Evolutionary conservation across 768 basidiomycete genomes (phyloP).

Genomic region (Lentinula aciculospora): DNA sequence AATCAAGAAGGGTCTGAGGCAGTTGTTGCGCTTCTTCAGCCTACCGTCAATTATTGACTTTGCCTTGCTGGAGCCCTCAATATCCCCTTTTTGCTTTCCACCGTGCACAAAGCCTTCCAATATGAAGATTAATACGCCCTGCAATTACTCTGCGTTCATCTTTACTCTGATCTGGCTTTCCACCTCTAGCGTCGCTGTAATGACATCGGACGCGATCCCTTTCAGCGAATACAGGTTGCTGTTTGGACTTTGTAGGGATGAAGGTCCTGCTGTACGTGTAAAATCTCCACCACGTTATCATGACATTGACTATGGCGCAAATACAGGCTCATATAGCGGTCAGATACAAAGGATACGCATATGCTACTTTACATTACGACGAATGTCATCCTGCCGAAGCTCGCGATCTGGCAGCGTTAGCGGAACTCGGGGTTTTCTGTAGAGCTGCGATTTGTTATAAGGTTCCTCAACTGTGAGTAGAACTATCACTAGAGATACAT

Average conservation of each 20-base stretch:
- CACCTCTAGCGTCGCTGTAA: conserved; percentile 63
- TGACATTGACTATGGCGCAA: too few species aligned
- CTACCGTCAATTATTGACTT: too few species aligned
- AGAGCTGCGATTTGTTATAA: not conserved
- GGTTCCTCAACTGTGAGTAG: not conserved
- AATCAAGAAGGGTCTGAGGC: too few species aligned
- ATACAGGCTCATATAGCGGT: not conserved
- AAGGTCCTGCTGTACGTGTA: not conserved
- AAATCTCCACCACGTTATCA: not conserved
- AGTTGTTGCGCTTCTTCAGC: too few species aligned
- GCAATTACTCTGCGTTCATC: conserved; percentile 36
- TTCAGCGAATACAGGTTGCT: not conserved
- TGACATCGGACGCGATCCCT: not conserved
- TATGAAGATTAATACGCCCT: too few species aligned
- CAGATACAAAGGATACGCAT: not conserved
- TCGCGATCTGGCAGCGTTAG: not conserved
- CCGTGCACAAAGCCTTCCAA: too few species aligned
- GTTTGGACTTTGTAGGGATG: not conserved
- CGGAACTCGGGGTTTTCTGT: not conserved
- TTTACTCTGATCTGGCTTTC: conserved; percentile 65
- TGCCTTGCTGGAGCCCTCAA: too few species aligned
- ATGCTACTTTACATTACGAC: not conserved
- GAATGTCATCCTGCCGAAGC: not conserved
- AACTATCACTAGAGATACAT: not conserved
- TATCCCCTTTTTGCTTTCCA: too few species aligned